Conservation (phyloP, 441 rosid species). For the Gossypium aridum region DNA sequence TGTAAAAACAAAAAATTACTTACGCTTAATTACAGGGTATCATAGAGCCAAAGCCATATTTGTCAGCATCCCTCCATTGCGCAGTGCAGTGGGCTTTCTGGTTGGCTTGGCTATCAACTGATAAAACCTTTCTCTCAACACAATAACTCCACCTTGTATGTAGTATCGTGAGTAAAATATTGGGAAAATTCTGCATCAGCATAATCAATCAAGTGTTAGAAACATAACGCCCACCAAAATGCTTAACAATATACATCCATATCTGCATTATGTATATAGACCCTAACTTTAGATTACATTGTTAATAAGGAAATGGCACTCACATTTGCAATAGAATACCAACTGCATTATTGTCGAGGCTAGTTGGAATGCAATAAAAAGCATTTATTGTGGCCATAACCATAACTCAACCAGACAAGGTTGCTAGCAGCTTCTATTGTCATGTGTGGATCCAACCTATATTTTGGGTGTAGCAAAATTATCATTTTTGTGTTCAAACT, state of each 20-base stretch:
- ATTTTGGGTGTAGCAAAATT: not conserved
- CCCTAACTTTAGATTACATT: not conserved
- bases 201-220: not conserved
- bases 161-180: not conserved
- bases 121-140: not conserved
- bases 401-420: not conserved
- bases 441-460: not conserved
- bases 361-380: not conserved
- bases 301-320: not conserved
- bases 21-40: not conserved
- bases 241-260: too few relatives aligned
- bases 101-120: not conserved
- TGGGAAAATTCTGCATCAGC: not conserved
- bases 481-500: not conserved
- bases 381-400: not conserved
- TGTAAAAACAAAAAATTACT: not conserved
- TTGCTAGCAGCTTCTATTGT: not conserved
- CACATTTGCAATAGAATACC: not conserved
- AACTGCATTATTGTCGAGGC: not conserved
- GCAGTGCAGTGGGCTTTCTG: not conserved
- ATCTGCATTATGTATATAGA: too few relatives aligned
- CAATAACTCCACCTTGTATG: not conserved
- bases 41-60: not conserved
- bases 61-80: not conserved
- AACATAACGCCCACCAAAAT: not conserved